These are phyloP conservation scores for Jimgerdemannia flammicorona DNA, from an alignment of 192 early-diverging fungal genomes.

Conservation along the genomic window DNA sequence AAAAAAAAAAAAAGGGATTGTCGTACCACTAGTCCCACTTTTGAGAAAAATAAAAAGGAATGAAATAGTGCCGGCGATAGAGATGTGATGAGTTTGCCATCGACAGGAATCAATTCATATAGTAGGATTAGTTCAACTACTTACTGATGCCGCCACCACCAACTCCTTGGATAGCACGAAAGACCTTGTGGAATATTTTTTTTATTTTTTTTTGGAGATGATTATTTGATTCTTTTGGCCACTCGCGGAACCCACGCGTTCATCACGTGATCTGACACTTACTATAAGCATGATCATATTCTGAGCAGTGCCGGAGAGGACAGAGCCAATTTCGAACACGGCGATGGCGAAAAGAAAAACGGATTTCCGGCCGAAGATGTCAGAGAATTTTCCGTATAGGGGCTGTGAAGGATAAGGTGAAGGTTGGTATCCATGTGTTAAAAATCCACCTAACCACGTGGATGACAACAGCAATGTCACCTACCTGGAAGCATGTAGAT, in stretches of 20 bases:
- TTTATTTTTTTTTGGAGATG: too few species aligned
- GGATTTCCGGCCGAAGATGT: conserved; percentile 50
- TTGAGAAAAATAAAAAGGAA: too few species aligned
- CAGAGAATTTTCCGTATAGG: conserved; percentile 61
- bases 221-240: too few species aligned
- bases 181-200: not conserved
- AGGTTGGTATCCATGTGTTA: too few species aligned
- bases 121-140: conserved; percentile 5
- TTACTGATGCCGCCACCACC: conserved; percentile 51
- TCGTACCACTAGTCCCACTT: too few species aligned
- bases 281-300: conserved; percentile 53
- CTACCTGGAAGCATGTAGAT: conserved; percentile 55
- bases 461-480: not conserved
- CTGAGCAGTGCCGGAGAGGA: conserved; percentile 64
- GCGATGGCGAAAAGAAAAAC: conserved; percentile 6
- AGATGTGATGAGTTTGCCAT: too few species aligned
- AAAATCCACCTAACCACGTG: too few species aligned
- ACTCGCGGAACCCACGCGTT: too few species aligned
- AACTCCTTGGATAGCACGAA: conserved; percentile 63
- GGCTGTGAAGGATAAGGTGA: conserved; percentile 29
- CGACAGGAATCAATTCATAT: too few species aligned
- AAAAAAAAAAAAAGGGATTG: too few species aligned
- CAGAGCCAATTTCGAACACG: conserved; percentile 71
- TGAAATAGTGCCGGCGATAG: too few species aligned
- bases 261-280: not conserved